Evolutionary conservation across 441 rosid species (phyloP), one percentile per base, ranked within the genome.

Genomic region (Corymbia calophylla): DNA sequence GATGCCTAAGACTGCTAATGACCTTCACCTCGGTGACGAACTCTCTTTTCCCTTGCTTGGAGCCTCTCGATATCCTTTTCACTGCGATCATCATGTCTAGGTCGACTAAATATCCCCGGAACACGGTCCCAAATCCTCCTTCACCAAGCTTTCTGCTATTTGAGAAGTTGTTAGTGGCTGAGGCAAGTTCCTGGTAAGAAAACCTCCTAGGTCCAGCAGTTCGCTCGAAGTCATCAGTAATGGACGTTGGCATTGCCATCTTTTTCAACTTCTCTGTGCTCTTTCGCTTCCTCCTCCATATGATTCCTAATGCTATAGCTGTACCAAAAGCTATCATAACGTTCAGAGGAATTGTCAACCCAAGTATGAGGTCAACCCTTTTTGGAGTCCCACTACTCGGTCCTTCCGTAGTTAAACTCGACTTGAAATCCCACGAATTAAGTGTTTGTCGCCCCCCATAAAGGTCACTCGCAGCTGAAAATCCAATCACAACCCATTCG

Each of bases 101-200:
- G 49, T 92, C 91, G 32, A 44, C 87, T 25, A 95, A 87, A 53
- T 93, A 91, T n/a, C 97, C 96, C 53, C 87, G 91, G 53, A 94
- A 95, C 62, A 96, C 97, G 2, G 93, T 92, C 53, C 95, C 96
- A 44, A 96, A 96, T 1, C 98, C 97, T 86, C 96, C 97, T 93
- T 93, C 93, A 3, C 96, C 96, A 3, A 96, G 88, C 92, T 92
- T 94, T 56, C 94, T 91, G 1, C 92, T 91, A 3, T 77, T 84
- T 32, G 94, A 93, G 92, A 96, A 95, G 88, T 92, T 94, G 87
- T 90, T 92, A 10, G 97, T 95, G 21, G 96, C 96, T 17, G 92
- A 87, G 70, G 90, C 93, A 80, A 95, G 95, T 56, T 94, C 96
- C 13, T 88, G 53, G n/a, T 93, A 94, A 62, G 95, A 88, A 87